Base-by-base conservation (phyloP, 768 basidiomycete species). In the Hygrocybe coccinea region DNA sequence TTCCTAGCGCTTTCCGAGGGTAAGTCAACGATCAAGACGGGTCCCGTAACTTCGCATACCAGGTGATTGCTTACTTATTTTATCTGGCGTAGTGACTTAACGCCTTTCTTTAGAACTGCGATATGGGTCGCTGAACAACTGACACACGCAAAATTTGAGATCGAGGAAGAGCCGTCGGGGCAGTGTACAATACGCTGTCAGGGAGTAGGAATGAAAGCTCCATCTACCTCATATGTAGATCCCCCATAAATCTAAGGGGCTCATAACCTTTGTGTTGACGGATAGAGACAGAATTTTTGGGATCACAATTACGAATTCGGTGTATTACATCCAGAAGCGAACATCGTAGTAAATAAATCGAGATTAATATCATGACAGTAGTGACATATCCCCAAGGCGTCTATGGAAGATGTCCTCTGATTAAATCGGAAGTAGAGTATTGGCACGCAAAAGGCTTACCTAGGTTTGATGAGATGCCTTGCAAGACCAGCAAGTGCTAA, bases 401-500 rank as follows among this genome's bases (percentile, higher is more conserved):
- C 89, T 90, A 61, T 12, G 57, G 46, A 58, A 24, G 53, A 56
- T 34, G 52, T 41, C 17, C 65, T 24, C n/a, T n/a, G n/a, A n/a
- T n/a, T n/a, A n/a, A 58, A 41, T 54, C n/a, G 52, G 46, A 50
- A 50, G 64, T 25, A 55, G 48, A 48, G 44, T 34, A 8, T 43
- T 47, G 17, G 21, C 53, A 44, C 33, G 15, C 21, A 51, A 38
- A 9, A 50, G n/a, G n/a, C 21, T 21, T 63, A 90, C 87, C 97
- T 86, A 57, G 97, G 97, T 67, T 87, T 93, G 72, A 97, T 80
- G 56, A 97, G 74, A 74, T 99, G 95, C 56, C 94, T 82, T 48
- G 89, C 82, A n/a, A 93, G 90, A 22, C 97, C 92, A 22, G 85
- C 79, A 48, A 98, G 69, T 22, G 91, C 94, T 39, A 99, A 82